phyloP scores from a whole-genome alignment of 768 basidiomycete species.

The Pleurotus tuber-regium region DNA sequence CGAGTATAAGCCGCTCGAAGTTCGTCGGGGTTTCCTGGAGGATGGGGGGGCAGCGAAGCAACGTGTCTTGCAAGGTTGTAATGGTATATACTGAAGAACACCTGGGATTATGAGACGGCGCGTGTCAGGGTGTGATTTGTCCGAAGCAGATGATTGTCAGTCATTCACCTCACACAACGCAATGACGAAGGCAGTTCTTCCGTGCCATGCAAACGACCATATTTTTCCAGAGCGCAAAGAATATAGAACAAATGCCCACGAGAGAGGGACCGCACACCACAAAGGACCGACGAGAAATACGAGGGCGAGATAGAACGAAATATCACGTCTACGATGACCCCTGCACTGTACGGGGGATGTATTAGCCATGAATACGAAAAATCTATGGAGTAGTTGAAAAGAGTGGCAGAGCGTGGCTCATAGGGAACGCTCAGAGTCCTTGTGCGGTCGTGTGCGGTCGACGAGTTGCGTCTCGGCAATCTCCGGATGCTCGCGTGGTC shows the following conservation, averaged over 20 bases:
- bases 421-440: neutral
- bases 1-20: conserved; percentile 60
- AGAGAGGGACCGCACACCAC: conserved; percentile 59
- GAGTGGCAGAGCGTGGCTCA: neutral
- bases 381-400: too few relatives aligned
- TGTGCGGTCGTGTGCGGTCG: neutral
- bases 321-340: conserved; percentile 33
- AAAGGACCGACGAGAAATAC: conserved; percentile 56
- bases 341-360: neutral
- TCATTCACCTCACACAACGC: conserved; percentile 58
- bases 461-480: conserved; percentile 1
- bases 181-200: conserved; percentile 39
- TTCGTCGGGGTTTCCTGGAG: conserved; percentile 48
- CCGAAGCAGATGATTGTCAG: neutral
- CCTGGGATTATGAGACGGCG: conserved; percentile 43
- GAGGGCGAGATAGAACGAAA: conserved; percentile 60
- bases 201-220: conserved; percentile 38
- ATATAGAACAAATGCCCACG: conserved; percentile 63
- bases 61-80: conserved; percentile 46
- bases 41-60: conserved; percentile 41
- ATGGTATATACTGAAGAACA: conserved; percentile 69
- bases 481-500: conserved; percentile 1
- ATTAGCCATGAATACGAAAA: too few relatives aligned
- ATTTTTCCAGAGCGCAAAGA: conserved; percentile 42
- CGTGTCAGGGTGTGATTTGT: conserved; percentile 6